Base-by-base conservation (phyloP, 2,329 filamentous ascomycete genomes). In the Xylariaceae sp. region DNA sequence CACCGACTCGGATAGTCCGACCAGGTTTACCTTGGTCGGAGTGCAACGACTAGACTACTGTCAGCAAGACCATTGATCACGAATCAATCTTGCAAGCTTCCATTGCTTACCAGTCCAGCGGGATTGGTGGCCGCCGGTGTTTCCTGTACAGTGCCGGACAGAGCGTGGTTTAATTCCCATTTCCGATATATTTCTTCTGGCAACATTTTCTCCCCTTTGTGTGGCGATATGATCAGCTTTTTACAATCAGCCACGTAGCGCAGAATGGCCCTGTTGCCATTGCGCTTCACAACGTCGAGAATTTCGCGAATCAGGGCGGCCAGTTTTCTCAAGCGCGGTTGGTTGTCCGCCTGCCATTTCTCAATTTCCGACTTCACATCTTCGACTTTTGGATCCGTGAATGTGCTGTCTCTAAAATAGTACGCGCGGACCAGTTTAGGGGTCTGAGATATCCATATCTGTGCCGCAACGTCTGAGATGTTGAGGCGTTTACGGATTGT, bases 371-470 rank as follows among this genome's bases (percentile, higher is more conserved):
- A 37, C 2, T 64, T 51, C 10, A 78, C 69, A 62, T 78, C 68
- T 67, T 77, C 70, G 1, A 77, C 74, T 55, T 64, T 39, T 45
- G 72, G 68, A 13, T 48, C 37, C 7, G 58, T 13, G 60, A 80
- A 80, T 1, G 56, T 15, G 39, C 77, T 77, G 1, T 60, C 57
- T 2, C 63, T 50, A 61, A 17, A 17, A 17, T 80, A 75, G 61
- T 78, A 77, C 1, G 76, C 77, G 35, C 74, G 72, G n/a, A 80
- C 75, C 39, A 80, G 75, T 47, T 76, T 77, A 0, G 74, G 73
- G 0, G 77, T 80, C 67, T 80, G 77, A 4, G 75, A 79, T 13
- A 72, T 62, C 77, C 77, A 80, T 23, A 80, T 71, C 66, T 79
- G 76, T 1, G 75, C 60, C 23, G 70, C 70, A 37, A 78, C 65